Evolutionary conservation across 2,329 filamentous ascomycete genomes (phyloP).

Genomic region (Stagonosporopsis vannaccii): DNA sequence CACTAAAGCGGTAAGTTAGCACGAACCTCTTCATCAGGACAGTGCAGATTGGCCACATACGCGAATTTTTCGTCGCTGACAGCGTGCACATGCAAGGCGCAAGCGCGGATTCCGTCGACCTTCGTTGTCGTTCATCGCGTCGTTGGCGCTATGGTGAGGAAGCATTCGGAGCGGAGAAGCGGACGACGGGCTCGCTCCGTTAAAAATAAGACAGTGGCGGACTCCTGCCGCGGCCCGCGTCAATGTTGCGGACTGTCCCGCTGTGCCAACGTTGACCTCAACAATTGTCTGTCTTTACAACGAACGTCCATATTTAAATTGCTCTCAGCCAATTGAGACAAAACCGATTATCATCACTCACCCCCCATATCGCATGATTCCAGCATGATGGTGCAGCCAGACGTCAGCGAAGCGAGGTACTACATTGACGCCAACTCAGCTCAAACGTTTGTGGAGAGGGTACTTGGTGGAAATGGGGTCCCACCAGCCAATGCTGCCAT

Average conservation of each 20-base stretch:
- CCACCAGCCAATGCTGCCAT: not conserved
- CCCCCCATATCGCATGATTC: not conserved
- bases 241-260: not conserved
- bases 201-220: not conserved
- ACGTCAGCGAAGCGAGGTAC: not conserved
- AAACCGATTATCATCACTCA: not conserved
- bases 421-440: not conserved
- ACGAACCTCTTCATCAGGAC: too few species aligned
- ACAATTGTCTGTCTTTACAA: not conserved
- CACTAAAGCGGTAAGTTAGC: constrained; percentile 9
- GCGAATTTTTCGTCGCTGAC: constrained; percentile 24
- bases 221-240: not conserved
- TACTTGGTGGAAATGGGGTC: not conserved
- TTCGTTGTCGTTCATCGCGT: not conserved
- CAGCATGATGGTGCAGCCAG: not conserved
- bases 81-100: constrained; percentile 23
- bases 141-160: not conserved
- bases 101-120: constrained; percentile 16
- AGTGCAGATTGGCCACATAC: constrained; percentile 4
- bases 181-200: not conserved
- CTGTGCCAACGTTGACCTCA: not conserved
- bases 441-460: not conserved
- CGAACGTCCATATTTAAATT: not conserved
- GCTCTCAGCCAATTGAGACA: not conserved
- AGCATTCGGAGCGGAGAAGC: not conserved